These are phyloP conservation scores for Pythium rhizo-oryzae DNA, from an alignment of 352 stramenopile species.

Conservation along the genomic window DNA sequence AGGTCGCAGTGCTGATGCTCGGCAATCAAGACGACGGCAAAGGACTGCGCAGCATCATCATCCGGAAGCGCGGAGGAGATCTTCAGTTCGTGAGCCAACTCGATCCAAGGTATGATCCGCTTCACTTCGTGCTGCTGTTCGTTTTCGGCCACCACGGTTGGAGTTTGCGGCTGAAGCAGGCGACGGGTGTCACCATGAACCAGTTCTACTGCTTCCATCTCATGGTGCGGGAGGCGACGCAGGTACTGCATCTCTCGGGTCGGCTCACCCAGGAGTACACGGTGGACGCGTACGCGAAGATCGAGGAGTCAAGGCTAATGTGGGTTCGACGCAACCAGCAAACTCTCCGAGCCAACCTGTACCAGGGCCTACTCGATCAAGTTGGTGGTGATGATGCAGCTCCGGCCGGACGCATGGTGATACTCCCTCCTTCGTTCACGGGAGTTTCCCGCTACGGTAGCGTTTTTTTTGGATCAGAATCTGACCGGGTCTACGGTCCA, in stretches of 20 bases:
- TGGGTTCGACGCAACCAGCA: conserved; percentile 21
- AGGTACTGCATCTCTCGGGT: conserved; percentile 16
- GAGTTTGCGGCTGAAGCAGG: conserved; percentile 9
- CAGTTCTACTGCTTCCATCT: conserved; percentile 22
- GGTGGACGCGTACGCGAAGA: conserved; percentile 25
- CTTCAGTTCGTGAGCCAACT: conserved; percentile 14
- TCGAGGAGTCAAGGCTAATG: conserved; percentile 22
- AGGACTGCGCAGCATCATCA: not conserved
- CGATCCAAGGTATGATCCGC: conserved; percentile 7
- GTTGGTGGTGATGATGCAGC: conserved; percentile 3
- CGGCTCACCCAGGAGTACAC: conserved; percentile 26
- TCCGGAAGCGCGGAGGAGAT: conserved; percentile 2
- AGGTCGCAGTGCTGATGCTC: conserved; percentile 15
- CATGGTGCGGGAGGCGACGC: not conserved
- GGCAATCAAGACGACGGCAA: conserved; percentile 7
- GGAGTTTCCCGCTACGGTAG: conserved; percentile 13
- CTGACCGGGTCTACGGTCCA: not conserved
- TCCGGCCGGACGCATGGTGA: not conserved
- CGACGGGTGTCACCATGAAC: conserved; percentile 15
- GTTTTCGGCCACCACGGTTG: conserved; percentile 2
- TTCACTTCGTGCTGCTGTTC: conserved; percentile 20
- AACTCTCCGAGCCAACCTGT: conserved; percentile 12
- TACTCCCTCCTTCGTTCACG: conserved; percentile 16
- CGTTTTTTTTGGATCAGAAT: conserved; percentile 14
- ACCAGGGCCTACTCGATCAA: conserved; percentile 14